A percentile compares a stretch with the other conserved stretches of the same genome.
phyloP scores from a whole-genome alignment of 768 basidiomycete species.

The Psilocybe cyanescens region DNA sequence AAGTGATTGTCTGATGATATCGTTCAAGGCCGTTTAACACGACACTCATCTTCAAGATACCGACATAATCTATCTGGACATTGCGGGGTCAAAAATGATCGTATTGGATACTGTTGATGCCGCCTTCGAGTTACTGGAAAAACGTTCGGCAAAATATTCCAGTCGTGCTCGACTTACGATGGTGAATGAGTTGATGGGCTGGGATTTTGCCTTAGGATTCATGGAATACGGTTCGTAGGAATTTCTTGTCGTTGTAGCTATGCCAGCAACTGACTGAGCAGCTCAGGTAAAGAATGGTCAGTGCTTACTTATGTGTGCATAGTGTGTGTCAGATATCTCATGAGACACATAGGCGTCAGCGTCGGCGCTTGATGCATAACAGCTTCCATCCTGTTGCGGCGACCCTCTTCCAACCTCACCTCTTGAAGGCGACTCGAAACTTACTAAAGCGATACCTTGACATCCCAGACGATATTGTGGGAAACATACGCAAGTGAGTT shows the following conservation, averaged over 20 bases:
- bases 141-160: slow-evolving; percentile 21
- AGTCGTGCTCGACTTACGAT: neutral
- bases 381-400: slow-evolving; percentile 10
- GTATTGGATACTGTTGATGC: slow-evolving; percentile 18
- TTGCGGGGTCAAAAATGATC: slow-evolving; percentile 15
- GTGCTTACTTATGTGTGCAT: neutral
- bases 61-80: slow-evolving; percentile 15
- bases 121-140: slow-evolving; percentile 18
- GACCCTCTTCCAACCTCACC: slow-evolving; percentile 3
- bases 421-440: slow-evolving; percentile 4
- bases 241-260: neutral
- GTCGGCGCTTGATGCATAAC: slow-evolving; percentile 13
- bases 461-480: slow-evolving; percentile 17
- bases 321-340: neutral
- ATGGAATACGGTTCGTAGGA: slow-evolving; percentile 4
- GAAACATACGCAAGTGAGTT: slow-evolving; percentile 18
- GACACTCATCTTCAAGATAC: neutral
- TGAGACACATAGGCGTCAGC: slow-evolving; percentile 1
- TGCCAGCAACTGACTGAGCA: neutral
- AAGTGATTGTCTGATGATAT: neutral
- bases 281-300: neutral
- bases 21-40: neutral
- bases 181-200: slow-evolving; percentile 14
- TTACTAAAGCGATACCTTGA: slow-evolving; percentile 16
- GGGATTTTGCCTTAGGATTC: slow-evolving; percentile 1